Base-by-base conservation (phyloP, 768 basidiomycete genomes). In the Termitomyces sp. region DNA sequence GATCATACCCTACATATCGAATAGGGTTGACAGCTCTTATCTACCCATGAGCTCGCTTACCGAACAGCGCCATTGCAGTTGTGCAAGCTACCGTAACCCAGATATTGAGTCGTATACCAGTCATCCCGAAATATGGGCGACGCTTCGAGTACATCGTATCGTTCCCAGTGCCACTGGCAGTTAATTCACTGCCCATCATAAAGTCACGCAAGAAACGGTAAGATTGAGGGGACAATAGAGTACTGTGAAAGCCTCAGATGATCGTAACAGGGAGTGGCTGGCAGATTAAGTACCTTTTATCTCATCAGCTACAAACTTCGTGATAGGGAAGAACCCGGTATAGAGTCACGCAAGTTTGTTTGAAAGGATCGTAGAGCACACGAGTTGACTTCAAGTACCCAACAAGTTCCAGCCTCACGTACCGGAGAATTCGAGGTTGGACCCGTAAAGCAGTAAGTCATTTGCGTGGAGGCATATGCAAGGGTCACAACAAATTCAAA, bases 81-180 rank as follows among this genome's bases (percentile, higher is more conserved):
- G 75, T 77, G 59, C 79, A 80, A 14, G 78, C 77, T 17, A 80
- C 75, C 3, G 76, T 75, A 5, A 79, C 70, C 77, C 78, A 79
- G 34, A 71, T 64, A 51, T 78, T 77, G 49, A 80, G 73, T 49
- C 64, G 68, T 16, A 67, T 69, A 8, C 78, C 78, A 7, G 75
- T 79, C 61, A 79, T 62, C 12, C 78, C 77, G 56, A 77, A 64
- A 58, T 79, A 78, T 8, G 74, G 75, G 48, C 25, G 42, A 30
- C 43, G 52, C 11, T 53, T 44, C 46, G 63, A 58, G 63, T 63
- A 21, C 25, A n/a, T 40, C 21, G 28, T 16, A 11, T 43, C 14
- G 48, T 30, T 47, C 5, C 44, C 51, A 45, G 43, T 51, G 25
- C 27, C 47, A 11, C 23, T n/a, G n/a, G n/a, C n/a, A n/a, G n/a